These are phyloP conservation scores for Zygosaccharomyces lentus DNA, from an alignment of 805 yeast species.

Conservation along the genomic window DNA sequence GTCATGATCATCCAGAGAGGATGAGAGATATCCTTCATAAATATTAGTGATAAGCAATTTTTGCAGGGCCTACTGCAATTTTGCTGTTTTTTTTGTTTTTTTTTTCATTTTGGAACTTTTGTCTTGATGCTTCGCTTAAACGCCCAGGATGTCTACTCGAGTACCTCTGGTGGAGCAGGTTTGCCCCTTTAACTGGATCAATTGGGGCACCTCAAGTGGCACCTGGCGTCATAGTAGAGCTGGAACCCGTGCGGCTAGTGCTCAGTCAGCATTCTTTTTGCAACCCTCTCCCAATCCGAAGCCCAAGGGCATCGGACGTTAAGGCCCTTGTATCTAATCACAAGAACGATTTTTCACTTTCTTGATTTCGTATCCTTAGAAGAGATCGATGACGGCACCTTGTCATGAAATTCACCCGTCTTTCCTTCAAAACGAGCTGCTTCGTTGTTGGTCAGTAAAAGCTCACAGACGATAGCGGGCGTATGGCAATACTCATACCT, in stretches of 20 bases:
- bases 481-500: slow-evolving; percentile 53
- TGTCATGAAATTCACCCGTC: slow-evolving; percentile 87
- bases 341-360: slow-evolving; percentile 91
- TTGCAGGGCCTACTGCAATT: slow-evolving; percentile 1
- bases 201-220: slow-evolving; percentile 99
- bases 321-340: slow-evolving; percentile 83
- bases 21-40: neutral
- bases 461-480: slow-evolving; percentile 48
- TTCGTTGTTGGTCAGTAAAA: slow-evolving; percentile 83
- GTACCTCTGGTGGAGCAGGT: slow-evolving; percentile 91
- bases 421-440: slow-evolving; percentile 92
- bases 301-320: slow-evolving; percentile 92
- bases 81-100: neutral
- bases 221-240: slow-evolving; percentile 96
- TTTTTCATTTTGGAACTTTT: neutral
- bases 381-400: slow-evolving; percentile 73
- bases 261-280: too few species aligned
- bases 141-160: slow-evolving; percentile 71
- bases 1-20: too few species aligned
- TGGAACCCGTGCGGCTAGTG: slow-evolving; percentile 79
- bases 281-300: slow-evolving; percentile 74
- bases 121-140: slow-evolving; percentile 9
- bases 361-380: slow-evolving; percentile 90
- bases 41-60: neutral
- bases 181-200: slow-evolving; percentile 86